Evolutionary conservation across 2,329 filamentous ascomycete genomes (phyloP).

Genomic region (Penicillium sp.): DNA sequence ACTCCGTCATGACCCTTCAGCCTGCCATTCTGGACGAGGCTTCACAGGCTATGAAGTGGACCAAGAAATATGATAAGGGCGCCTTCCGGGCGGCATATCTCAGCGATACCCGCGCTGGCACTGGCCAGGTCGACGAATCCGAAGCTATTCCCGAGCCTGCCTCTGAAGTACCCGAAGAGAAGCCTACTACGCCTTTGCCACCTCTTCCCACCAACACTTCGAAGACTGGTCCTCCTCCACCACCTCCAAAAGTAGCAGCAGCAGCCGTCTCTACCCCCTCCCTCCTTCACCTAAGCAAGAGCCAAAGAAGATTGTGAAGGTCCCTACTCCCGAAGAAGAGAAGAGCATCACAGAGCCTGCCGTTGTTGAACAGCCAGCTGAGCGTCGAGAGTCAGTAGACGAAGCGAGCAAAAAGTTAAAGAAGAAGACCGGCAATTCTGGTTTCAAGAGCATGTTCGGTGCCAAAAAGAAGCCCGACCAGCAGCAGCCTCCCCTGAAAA

Average conservation of each 20-base stretch:
- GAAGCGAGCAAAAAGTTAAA: slow-evolving; percentile 44
- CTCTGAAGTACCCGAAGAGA: slow-evolving; percentile 35
- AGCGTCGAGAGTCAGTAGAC: slow-evolving; percentile 35
- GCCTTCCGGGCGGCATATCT: slow-evolving; percentile 83
- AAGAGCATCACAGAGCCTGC: slow-evolving; percentile 21
- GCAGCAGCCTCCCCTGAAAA: slow-evolving; percentile 34
- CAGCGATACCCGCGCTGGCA: slow-evolving; percentile 68
- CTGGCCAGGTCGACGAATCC: slow-evolving; percentile 55
- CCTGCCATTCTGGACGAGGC: slow-evolving; percentile 81
- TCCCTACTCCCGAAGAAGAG: slow-evolving; percentile 16
- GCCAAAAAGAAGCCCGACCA: slow-evolving; percentile 40
- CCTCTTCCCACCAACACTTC: slow-evolving; percentile 27
- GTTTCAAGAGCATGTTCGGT: slow-evolving; percentile 48
- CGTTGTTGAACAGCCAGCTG: slow-evolving; percentile 23
- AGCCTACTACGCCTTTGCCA: slow-evolving; percentile 20
- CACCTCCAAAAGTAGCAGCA: slow-evolving; percentile 32
- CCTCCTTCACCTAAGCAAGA: slow-evolving; percentile 28
- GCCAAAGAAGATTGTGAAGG: slow-evolving; percentile 22
- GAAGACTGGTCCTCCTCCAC: slow-evolving; percentile 33
- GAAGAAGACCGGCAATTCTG: slow-evolving; percentile 43
- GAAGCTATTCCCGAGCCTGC: slow-evolving; percentile 26
- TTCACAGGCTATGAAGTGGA: slow-evolving; percentile 94
- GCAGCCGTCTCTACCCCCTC: slow-evolving; percentile 15
- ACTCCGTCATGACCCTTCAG: slow-evolving; percentile 85
- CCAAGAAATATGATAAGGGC: slow-evolving; percentile 89